phyloP scores from a whole-genome alignment of 345 rosid species.

The Salix koriyanagi region DNA sequence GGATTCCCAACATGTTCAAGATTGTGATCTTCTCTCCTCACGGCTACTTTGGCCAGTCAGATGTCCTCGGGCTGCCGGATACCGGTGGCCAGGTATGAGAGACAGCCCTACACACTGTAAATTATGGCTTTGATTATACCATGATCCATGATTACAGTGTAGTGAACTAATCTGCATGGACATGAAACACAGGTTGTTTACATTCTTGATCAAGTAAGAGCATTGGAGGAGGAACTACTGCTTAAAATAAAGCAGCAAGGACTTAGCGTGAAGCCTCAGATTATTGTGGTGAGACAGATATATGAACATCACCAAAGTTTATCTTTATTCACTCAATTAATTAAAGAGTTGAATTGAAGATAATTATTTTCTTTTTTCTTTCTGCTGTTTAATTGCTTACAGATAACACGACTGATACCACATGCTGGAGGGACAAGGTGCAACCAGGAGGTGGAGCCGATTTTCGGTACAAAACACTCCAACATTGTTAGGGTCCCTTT shows the following conservation, averaged over 20 bases:
- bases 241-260: constrained; percentile 71
- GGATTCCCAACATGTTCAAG: constrained; percentile 73
- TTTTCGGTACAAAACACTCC: constrained; percentile 56
- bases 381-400: constrained; percentile 20
- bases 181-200: constrained; percentile 63
- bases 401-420: constrained; percentile 78
- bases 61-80: constrained; percentile 91
- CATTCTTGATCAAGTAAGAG: constrained; percentile 96
- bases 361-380: neutral
- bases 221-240: constrained; percentile 77
- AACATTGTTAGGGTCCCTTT: constrained; percentile 84
- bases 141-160: neutral
- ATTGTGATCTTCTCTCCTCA: constrained; percentile 87
- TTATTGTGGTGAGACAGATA: constrained; percentile 58
- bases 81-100: constrained; percentile 77
- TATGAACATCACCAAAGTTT: neutral
- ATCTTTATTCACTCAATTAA: neutral
- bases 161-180: neutral
- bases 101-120: neutral
- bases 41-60: constrained; percentile 86
- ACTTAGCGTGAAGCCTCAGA: constrained; percentile 67
- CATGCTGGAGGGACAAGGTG: constrained; percentile 76
- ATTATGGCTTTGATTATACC: neutral
- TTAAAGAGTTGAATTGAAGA: neutral
- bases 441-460: constrained; percentile 69